phyloP scores from a whole-genome alignment of 176 grass and related monocot species.

The Secale cereale region DNA sequence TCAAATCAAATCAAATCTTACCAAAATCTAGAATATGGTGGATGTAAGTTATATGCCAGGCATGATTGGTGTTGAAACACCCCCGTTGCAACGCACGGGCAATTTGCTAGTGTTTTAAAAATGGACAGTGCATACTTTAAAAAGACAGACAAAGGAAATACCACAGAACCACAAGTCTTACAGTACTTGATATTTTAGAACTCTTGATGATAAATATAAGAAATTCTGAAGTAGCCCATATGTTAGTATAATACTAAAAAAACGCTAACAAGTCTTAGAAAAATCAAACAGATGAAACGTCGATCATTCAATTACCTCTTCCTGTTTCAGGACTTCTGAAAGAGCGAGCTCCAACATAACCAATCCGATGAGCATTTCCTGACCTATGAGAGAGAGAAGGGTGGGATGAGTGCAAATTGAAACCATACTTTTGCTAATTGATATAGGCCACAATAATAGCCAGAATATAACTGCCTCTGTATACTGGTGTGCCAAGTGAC shows the following conservation, averaged over 20 bases:
- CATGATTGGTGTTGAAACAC: too few species aligned
- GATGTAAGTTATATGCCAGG: too few species aligned
- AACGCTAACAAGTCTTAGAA: constrained; percentile 11
- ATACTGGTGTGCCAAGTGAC: background rate
- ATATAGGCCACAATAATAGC: background rate
- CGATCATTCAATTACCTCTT: constrained; percentile 34
- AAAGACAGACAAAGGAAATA: background rate
- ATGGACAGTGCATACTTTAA: background rate
- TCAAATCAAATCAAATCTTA: too few species aligned
- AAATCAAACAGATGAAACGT: background rate
- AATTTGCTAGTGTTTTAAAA: too few species aligned
- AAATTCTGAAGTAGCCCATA: background rate
- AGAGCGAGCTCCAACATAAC: constrained; percentile 53
- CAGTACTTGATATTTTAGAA: background rate
- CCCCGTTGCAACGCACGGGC: too few species aligned
- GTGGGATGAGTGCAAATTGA: background rate
- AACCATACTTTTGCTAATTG: background rate
- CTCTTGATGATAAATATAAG: background rate
- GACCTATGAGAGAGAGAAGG: constrained; percentile 43
- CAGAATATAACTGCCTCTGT: constrained; percentile 1
- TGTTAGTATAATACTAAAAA: constrained; percentile 2
- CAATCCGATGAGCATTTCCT: constrained; percentile 72
- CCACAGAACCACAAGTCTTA: background rate
- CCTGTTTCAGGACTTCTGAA: constrained; percentile 38
- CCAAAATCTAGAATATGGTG: too few species aligned